phyloP scores from a whole-genome alignment of 2,329 filamentous ascomycete species.

The Cryphonectria carpinicola region DNA sequence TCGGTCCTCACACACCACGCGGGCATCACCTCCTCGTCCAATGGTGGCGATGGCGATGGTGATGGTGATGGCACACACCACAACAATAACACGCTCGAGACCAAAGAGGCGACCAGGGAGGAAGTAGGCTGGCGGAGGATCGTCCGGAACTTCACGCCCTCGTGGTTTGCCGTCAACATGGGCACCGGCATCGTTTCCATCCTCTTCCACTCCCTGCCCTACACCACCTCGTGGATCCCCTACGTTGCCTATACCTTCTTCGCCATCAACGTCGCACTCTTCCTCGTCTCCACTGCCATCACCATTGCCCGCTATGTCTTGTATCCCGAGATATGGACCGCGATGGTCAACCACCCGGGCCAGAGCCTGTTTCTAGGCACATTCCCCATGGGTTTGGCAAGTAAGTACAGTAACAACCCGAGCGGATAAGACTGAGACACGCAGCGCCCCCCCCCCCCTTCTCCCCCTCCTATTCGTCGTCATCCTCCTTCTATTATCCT shows the following conservation, averaged over 20 bases:
- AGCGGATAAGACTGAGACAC: not conserved
- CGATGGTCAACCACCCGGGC: slow-evolving; percentile 64
- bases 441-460: not conserved
- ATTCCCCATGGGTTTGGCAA: slow-evolving; percentile 5
- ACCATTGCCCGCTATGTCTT: slow-evolving; percentile 60
- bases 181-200: slow-evolving; percentile 66
- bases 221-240: slow-evolving; percentile 54
- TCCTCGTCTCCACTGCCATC: slow-evolving; percentile 53
- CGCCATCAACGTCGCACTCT: slow-evolving; percentile 58
- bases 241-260: slow-evolving; percentile 62
- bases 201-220: slow-evolving; percentile 61
- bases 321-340: slow-evolving; percentile 63
- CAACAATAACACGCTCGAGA: not conserved
- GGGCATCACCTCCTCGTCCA: not conserved
- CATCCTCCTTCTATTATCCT: not conserved
- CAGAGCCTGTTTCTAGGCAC: slow-evolving; percentile 67
- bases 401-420: not conserved
- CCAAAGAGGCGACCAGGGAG: slow-evolving; percentile 30
- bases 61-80: not conserved
- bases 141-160: slow-evolving; percentile 50
- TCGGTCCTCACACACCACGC: not conserved
- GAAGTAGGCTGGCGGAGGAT: slow-evolving; percentile 40
- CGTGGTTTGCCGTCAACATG: slow-evolving; percentile 61
- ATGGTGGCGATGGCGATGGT: not conserved
- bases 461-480: not conserved